A percentile compares a stretch with the other conserved stretches of the same genome.
phyloP scores from a whole-genome alignment of 345 rosid genomes.

The Arabidopsis thaliana region DNA sequence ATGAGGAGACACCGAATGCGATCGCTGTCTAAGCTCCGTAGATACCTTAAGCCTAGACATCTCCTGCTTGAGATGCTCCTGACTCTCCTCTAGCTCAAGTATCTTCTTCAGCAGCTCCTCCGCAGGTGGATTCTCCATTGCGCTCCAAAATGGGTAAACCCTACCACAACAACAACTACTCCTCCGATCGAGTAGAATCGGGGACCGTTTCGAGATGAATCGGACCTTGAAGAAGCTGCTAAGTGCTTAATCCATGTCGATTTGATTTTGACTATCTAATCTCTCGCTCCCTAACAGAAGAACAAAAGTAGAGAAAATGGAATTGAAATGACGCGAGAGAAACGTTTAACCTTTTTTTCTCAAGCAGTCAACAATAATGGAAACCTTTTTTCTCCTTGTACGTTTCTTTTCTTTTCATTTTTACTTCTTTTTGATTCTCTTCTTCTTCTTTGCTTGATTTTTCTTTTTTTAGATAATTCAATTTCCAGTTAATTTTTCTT shows the following conservation, averaged over 20 bases:
- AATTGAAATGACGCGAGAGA: slow-evolving; percentile 30
- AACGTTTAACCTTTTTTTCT: slow-evolving; percentile 23
- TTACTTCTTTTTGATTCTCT: background rate
- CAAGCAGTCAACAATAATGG: slow-evolving; percentile 47
- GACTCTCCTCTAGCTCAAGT: slow-evolving; percentile 85
- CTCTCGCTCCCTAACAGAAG: slow-evolving; percentile 22
- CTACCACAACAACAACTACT: background rate
- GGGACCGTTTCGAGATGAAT: slow-evolving; percentile 35
- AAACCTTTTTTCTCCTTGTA: slow-evolving; percentile 30
- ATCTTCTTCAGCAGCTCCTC: slow-evolving; percentile 87
- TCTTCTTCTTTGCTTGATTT: background rate
- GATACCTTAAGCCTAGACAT: slow-evolving; percentile 73
- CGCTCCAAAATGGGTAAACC: background rate
- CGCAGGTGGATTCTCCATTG: slow-evolving; percentile 73
- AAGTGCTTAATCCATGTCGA: slow-evolving; percentile 24
- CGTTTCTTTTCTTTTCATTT: slow-evolving; percentile 1
- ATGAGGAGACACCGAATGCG: slow-evolving; percentile 87
- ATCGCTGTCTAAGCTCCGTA: slow-evolving; percentile 59
- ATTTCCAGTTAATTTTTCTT: background rate
- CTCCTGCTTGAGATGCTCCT: slow-evolving; percentile 78
- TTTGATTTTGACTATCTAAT: slow-evolving; percentile 22
- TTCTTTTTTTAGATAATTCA: background rate
- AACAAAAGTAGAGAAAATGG: slow-evolving; percentile 19
- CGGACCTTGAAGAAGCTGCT: slow-evolving; percentile 34
- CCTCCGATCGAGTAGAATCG: slow-evolving; percentile 31